Evolutionary conservation across 352 stramenopile species (phyloP).

Genomic region (Pythium dissotocum): DNA sequence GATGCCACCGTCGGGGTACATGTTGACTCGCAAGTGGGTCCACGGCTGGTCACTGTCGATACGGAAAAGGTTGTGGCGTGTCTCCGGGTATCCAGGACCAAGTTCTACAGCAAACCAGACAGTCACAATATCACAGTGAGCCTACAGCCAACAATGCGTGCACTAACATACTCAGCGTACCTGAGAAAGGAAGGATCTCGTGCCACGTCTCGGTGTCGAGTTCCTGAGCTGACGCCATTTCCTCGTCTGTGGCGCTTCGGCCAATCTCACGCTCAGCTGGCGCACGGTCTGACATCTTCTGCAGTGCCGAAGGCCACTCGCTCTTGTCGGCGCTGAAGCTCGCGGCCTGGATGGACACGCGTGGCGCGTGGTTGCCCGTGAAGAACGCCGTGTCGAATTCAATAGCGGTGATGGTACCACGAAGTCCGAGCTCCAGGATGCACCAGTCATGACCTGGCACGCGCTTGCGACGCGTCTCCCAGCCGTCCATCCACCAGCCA

Average conservation of each 20-base stretch:
- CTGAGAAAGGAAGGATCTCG: conserved; percentile 56
- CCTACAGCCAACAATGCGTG: no score
- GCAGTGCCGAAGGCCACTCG: conserved; percentile 41
- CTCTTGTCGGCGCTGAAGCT: conserved; percentile 41
- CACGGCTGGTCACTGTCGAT: conserved; percentile 48
- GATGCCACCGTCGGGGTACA: conserved; percentile 94
- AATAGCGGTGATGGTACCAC: conserved; percentile 53
- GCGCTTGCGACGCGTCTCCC: conserved; percentile 93
- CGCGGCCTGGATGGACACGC: conserved; percentile 87
- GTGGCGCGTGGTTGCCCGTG: conserved; percentile 89
- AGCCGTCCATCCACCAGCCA: conserved; percentile 96
- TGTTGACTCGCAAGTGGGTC: conserved; percentile 92
- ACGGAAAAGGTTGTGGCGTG: conserved; percentile 84
- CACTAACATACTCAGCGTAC: no score
- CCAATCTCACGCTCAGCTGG: conserved; percentile 52
- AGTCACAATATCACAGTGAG: neutral
- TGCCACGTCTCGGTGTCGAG: conserved; percentile 58
- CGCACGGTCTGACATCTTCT: conserved; percentile 41
- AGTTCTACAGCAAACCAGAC: no score
- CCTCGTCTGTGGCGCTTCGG: conserved; percentile 40
- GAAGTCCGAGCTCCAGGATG: conserved; percentile 87
- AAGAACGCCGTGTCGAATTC: conserved; percentile 95
- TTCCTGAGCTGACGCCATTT: conserved; percentile 48
- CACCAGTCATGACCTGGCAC: conserved; percentile 90
- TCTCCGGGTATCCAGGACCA: conserved; percentile 82